Evolutionary conservation across 768 basidiomycete genomes (phyloP).

Genomic region (Xerocomellus amylosporus): DNA sequence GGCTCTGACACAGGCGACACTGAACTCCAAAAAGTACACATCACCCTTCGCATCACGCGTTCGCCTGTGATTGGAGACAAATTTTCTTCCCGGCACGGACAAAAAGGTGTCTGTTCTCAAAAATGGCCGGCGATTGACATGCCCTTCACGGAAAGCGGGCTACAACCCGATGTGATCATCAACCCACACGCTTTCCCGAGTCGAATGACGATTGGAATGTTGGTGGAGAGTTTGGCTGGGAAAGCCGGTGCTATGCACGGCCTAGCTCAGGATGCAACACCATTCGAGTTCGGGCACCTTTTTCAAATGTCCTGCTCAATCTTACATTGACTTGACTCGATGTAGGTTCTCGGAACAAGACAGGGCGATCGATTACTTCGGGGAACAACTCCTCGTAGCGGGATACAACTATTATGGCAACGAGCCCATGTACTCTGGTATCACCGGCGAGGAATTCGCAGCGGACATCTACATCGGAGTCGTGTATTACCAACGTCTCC

Average conservation of each 20-base stretch:
- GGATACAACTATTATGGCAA: constrained; percentile 99
- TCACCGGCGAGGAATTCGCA: constrained; percentile 97
- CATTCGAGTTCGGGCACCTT: constrained; percentile 74
- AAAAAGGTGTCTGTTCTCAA: constrained; percentile 99
- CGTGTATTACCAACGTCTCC: constrained; percentile 96
- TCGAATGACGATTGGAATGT: constrained; percentile 99
- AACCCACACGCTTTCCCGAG: constrained; percentile 99
- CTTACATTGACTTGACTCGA: constrained; percentile 8
- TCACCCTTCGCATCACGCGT: constrained; percentile 91
- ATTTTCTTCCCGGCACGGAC: constrained; percentile 97
- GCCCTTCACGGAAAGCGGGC: constrained; percentile 98
- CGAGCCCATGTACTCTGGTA: constrained; percentile 99
- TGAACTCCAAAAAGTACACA: constrained; percentile 88
- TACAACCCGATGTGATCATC: constrained; percentile 99
- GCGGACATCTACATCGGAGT: constrained; percentile 99
- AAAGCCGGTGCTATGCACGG: constrained; percentile 99
- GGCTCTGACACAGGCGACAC: constrained; percentile 85
- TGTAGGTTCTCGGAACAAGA: constrained; percentile 91
- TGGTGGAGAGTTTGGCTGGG: constrained; percentile 99
- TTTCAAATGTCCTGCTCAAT: not conserved
- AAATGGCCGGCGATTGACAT: constrained; percentile 98
- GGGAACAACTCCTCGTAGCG: constrained; percentile 86
- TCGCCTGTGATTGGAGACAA: constrained; percentile 98
- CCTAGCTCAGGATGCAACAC: constrained; percentile 96
- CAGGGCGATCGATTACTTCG: constrained; percentile 97